Conservation (phyloP, 2,329 filamentous ascomycete genomes). For the Paraphaeosphaeria sporulosa region DNA sequence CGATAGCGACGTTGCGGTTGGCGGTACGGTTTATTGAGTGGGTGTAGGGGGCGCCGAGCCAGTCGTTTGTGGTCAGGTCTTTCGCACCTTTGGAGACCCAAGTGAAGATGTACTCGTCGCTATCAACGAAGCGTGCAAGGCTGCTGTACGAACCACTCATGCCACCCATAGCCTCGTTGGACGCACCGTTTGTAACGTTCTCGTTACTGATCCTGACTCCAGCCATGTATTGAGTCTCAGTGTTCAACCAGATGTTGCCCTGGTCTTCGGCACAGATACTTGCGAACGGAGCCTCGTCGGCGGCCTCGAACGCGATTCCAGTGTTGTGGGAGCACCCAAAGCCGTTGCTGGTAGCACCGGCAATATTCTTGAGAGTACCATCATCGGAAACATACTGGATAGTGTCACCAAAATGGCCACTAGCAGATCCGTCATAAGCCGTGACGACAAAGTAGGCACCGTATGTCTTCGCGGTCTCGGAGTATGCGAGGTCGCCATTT, state of each 20-base stretch:
- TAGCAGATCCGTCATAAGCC: conserved; percentile 61
- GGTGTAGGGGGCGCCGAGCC: conserved; percentile 67
- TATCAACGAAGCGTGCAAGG: conserved; percentile 62
- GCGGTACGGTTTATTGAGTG: conserved; percentile 61
- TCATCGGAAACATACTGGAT: conserved; percentile 59
- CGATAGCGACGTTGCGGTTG: conserved; percentile 67
- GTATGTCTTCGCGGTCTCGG: conserved; percentile 62
- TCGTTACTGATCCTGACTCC: conserved; percentile 70
- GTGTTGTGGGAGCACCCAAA: conserved; percentile 73
- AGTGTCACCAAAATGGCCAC: conserved; percentile 67
- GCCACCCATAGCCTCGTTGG: conserved; percentile 67
- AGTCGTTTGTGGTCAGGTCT: conserved; percentile 62
- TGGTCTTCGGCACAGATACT: conserved; percentile 69
- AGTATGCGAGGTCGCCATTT: conserved; percentile 70
- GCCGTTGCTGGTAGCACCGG: conserved; percentile 59
- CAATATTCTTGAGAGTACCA: conserved; percentile 60
- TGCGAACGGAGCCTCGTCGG: conserved; percentile 65
- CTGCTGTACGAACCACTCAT: conserved; percentile 69
- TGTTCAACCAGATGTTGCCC: conserved; percentile 71
- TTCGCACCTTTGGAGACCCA: conserved; percentile 69
- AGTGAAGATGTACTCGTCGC: conserved; percentile 65
- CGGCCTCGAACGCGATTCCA: conserved; percentile 68
- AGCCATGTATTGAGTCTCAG: conserved; percentile 64
- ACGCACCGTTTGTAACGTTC: conserved; percentile 66
- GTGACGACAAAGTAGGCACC: conserved; percentile 70